Evolutionary conservation across 495 filamentous ascomycete genomes (phyloP).

Genomic region (Daldinia grandis): DNA sequence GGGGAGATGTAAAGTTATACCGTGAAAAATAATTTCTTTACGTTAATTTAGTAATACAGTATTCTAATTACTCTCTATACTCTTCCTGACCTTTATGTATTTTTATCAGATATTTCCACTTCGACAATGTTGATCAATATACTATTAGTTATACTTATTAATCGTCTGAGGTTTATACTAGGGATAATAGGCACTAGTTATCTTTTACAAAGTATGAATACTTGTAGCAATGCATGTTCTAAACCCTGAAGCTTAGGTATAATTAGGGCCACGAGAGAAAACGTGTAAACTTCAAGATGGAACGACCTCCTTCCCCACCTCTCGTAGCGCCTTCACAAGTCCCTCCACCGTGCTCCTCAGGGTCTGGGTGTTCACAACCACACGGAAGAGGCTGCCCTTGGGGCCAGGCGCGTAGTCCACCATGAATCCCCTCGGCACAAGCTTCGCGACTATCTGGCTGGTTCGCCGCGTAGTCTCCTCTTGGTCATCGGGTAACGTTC

Average conservation of each 20-base stretch:
- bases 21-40: no score
- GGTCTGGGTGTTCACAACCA: conserved; percentile 84
- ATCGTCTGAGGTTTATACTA: background rate
- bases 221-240: background rate
- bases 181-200: background rate
- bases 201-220: background rate
- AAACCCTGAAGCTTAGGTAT: background rate
- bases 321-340: conserved; percentile 76
- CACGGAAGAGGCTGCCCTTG: conserved; percentile 84
- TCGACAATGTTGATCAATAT: no score
- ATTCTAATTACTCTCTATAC: no score
- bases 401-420: conserved; percentile 88
- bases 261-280: background rate
- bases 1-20: no score
- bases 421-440: conserved; percentile 86
- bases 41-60: no score
- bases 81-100: no score
- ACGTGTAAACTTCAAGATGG: background rate
- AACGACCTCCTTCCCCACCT: conserved; percentile 63
- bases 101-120: no score
- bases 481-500: conserved; percentile 58
- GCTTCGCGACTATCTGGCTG: conserved; percentile 66
- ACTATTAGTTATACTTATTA: background rate
- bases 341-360: conserved; percentile 76
- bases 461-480: conserved; percentile 76